Evolutionary conservation across 2,329 filamentous ascomycete species (phyloP), one percentile per base, ranked within the genome.

Genomic region (Rhexocercosporidium sp.): DNA sequence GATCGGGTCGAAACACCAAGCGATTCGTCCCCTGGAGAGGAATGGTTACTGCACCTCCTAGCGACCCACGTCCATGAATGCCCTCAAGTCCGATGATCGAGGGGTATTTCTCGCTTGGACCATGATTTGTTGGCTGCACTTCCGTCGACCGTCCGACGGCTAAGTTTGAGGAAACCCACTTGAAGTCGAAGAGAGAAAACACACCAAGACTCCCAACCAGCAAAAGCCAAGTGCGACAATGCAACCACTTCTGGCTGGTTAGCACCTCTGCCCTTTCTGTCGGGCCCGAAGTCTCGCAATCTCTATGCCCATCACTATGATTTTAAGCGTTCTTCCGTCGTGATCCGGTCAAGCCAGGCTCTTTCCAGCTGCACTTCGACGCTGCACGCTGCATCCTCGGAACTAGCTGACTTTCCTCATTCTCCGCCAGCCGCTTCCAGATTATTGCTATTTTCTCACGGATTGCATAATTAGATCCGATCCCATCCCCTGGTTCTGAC

Each of bases 1-100:
- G 66, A 51, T 62, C 62, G 56, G 64, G 41, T 66, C 60, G 65
- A 66, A 66, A 56, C 57, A 62, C 39, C 34, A 22, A 54, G 44
- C 41, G 57, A 46, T 25, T n/a, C 64, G 49, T 46, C 57, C 20
- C 54, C 25, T 57, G n/a, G 14, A 27, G 31, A 3, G 8, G 39
- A 22, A 60, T 46, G 18, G n/a, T 12, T 44, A 6, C 20, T 47
- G n/a, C 20, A 20, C 20, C 20, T 60, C 16, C 54, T 16, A 14
- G 31, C 20, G 27, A 41, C 34, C 31, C 54, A 57, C 54, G 12
- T 25, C 34, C 57, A n/a, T 25, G 57, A 60, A 60, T 60, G 57
- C 41, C 39, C 20, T 60, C 56, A 61, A 46, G 11, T 34, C 44
- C 44, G 56, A 65, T 47, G 56, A 44, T 57, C 31, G 34, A 57